Base-by-base conservation (phyloP, 179 eudicot genomes). In the Beta corolliflora region DNA sequence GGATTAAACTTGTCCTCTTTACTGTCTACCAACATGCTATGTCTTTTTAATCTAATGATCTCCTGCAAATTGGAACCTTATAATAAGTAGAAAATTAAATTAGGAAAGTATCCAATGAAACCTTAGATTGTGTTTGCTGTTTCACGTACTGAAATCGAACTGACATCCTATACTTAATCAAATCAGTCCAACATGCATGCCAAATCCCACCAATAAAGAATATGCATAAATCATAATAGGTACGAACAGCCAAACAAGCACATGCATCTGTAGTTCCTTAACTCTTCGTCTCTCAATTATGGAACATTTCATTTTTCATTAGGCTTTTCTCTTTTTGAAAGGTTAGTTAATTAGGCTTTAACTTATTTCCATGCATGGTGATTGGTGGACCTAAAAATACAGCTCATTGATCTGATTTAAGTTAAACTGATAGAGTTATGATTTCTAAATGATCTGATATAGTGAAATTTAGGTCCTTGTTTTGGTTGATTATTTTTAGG, bases 51-150 rank as follows among this genome's bases (percentile, higher is more conserved):
- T 53, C 36, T 81, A 69, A 50, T 71, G 4, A 71, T 48, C 5
- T 65, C 76, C 73, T 71, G 50, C 48, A 71, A 8, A 25, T 59
- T 18, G 48, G n/a, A 63, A 73, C 63, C 36, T 71, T 61, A 25
- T 50, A 55, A 9, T 53, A 15, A 58, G 55, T 55, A 18, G 63
- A 16, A 58, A 19, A 25, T 25, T 73, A 25, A 41, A 12, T 48
- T 44, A 2, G 14, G 7, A 48, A 70, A 76, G 83, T 45, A 81
- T 81, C 83, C 83, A 55, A 75, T 75, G 75, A 75, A 66, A 12
- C 18, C 74, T 23, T 44, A 75, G 65, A 46, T 73, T 73, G 52
- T 67, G 48, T 63, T 53, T 45, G 19, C 56, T 79, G 76, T 70
- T 4, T 31, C 29, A 48, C 11, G 29, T 54, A 46, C 53, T 61